Evolutionary conservation across 108 stramenopile genomes (phyloP), one percentile per base, ranked within the genome.

Genomic region (Aureococcus anophagefferens): DNA sequence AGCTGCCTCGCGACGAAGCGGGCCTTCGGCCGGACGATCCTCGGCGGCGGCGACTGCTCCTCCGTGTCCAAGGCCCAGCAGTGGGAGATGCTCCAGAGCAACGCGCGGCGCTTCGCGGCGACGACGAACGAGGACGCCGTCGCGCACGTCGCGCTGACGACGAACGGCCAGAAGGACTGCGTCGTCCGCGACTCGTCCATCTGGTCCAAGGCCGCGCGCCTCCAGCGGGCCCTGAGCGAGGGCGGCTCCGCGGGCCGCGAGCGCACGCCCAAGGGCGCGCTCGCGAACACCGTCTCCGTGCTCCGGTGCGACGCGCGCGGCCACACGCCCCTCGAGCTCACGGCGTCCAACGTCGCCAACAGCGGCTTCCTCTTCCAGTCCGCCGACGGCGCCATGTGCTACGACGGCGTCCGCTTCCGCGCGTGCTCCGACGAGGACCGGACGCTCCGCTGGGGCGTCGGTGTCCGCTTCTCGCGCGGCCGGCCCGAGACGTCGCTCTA

Each of bases 381-480:
- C 1, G 51, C 51, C 51, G 51, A 59, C 51, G 51, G 51, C 51
- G 21, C 14, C 21, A 4, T 11, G 7, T 59, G 51, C 51, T 59
- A 59, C 51, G 51, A 59, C 51, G 51, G 51, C 21, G 13, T 59
- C 3, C 51, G 25, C 21, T 59, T 59, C 51, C 51, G 51, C 17
- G 51, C 51, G 7, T 59, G 51, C 51, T 59, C 51, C 51, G 51
- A 59, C 51, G 51, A 59, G 51, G 51, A 59, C 51, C 51, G 21
- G 51, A 25, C 51, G 51, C 25, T 59, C 21, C 51, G 51, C 51
- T 59, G 51, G 51, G 51, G 51, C 25, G 25, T 59, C 3, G 51
- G 51, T 25, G 25, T 59, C 21, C 17, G 25, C 17, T 59, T 59
- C 51, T 1, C 17, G 21, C 14, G 25, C 21, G 51, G 51, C 51